Evolutionary conservation across 192 early-diverging fungal species (phyloP).

Genomic region (Coemansia sp.): DNA sequence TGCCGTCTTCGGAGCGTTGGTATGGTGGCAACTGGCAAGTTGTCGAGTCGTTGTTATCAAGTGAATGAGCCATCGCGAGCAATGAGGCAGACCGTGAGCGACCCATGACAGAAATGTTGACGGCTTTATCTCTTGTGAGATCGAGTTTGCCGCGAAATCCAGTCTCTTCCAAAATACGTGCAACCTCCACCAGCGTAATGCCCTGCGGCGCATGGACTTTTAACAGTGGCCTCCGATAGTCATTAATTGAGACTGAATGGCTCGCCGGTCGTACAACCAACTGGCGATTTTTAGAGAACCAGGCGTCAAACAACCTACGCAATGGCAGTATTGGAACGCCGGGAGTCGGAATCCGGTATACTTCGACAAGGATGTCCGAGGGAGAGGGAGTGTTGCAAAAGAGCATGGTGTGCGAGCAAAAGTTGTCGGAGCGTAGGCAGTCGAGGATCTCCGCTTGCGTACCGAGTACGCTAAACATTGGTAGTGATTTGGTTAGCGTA

Average conservation of each 20-base stretch:
- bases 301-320: constrained; percentile 1
- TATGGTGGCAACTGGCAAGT: constrained; percentile 30
- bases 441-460: constrained; percentile 26
- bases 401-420: constrained; percentile 16
- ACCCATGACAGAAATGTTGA: constrained; percentile 44
- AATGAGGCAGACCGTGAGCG: constrained; percentile 26
- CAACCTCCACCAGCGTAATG: constrained; percentile 35
- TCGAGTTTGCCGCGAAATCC: constrained; percentile 1
- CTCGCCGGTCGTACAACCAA: constrained; percentile 27
- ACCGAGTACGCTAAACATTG: constrained; percentile 37
- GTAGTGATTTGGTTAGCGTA: constrained; percentile 13
- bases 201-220: constrained; percentile 36
- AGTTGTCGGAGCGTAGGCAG: constrained; percentile 12
- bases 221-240: constrained; percentile 15
- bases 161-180: constrained; percentile 17
- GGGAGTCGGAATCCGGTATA: constrained; percentile 2
- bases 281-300: constrained; percentile 27
- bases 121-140: constrained; percentile 38
- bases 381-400: constrained; percentile 19
- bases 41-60: background rate
- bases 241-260: background rate
- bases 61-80: background rate
- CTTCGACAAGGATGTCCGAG: constrained; percentile 14
- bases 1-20: constrained; percentile 12
- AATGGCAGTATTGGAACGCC: constrained; percentile 10